These are phyloP conservation scores for Lepidium sativum DNA, from an alignment of 345 rosid species.

Conservation along the genomic window DNA sequence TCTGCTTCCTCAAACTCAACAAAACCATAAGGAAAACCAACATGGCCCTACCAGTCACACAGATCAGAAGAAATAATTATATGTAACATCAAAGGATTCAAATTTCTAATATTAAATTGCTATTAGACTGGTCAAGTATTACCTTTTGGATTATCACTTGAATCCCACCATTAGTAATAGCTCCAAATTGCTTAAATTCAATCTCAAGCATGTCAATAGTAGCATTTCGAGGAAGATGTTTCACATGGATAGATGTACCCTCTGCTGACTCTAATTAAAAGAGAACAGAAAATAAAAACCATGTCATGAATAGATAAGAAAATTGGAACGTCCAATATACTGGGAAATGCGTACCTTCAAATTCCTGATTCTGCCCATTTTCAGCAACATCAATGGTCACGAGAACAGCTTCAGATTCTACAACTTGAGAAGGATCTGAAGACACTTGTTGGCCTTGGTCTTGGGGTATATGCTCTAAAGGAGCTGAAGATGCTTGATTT, in stretches of 20 bases:
- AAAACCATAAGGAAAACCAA: constrained; percentile 54
- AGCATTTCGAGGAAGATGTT: constrained; percentile 64
- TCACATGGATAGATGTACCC: constrained; percentile 72
- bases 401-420: constrained; percentile 12
- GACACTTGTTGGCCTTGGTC: not conserved
- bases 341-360: constrained; percentile 34
- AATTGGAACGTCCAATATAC: not conserved
- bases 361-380: constrained; percentile 47
- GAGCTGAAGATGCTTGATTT: constrained; percentile 4
- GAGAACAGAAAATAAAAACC: not conserved
- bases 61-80: not conserved
- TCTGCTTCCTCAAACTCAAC: constrained; percentile 75
- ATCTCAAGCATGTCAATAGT: constrained; percentile 50
- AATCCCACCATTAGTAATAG: constrained; percentile 51
- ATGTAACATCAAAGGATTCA: not conserved
- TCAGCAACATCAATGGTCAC: constrained; percentile 25
- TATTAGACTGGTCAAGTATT: not conserved
- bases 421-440: constrained; percentile 10
- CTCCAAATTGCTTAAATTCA: constrained; percentile 80
- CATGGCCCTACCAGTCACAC: constrained; percentile 40
- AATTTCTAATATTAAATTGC: not conserved
- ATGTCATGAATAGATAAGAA: not conserved
- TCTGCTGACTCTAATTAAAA: constrained; percentile 34
- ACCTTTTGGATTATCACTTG: constrained; percentile 15
- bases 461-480: not conserved